Conservation (phyloP, 108 stramenopile genomes). For the Craspedostauros australis region DNA sequence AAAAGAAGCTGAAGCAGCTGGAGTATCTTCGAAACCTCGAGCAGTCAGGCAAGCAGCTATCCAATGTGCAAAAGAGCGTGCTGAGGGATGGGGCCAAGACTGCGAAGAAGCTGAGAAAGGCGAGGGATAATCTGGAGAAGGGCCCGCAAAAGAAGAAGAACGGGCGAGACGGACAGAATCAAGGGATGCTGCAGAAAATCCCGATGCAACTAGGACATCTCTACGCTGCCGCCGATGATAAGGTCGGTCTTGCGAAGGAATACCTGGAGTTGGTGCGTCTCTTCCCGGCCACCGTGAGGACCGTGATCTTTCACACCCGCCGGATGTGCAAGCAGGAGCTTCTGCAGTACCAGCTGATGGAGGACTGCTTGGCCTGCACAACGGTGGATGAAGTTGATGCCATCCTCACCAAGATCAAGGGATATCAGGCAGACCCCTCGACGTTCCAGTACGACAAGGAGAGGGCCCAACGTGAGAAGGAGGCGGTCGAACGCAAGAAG, state of each 20-base stretch:
- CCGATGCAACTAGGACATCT: constrained; percentile 46
- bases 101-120: too few relatives aligned
- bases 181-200: background rate
- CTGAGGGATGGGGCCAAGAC: too few relatives aligned
- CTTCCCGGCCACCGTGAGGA: constrained; percentile 75
- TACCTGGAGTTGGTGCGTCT: constrained; percentile 58
- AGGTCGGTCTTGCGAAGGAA: constrained; percentile 59
- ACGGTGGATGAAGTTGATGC: constrained; percentile 48
- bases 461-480: constrained; percentile 59
- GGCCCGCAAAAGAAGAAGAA: background rate
- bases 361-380: constrained; percentile 67
- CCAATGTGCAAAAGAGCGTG: too few relatives aligned
- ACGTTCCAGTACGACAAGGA: constrained; percentile 72
- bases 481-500: constrained; percentile 56
- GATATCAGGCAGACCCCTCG: constrained; percentile 49
- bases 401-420: constrained; percentile 41
- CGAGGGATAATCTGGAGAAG: background rate
- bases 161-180: background rate
- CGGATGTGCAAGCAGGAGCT: constrained; percentile 73
- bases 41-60: too few relatives aligned
- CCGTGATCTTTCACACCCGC: constrained; percentile 81
- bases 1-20: constrained; percentile 64
- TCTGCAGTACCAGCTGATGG: constrained; percentile 75
- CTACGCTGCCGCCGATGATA: constrained; percentile 22
- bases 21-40: too few relatives aligned